A percentile compares a stretch with the other conserved stretches of the same genome.
phyloP scores from a whole-genome alignment of 345 rosid species.

The Brassica rapa region DNA sequence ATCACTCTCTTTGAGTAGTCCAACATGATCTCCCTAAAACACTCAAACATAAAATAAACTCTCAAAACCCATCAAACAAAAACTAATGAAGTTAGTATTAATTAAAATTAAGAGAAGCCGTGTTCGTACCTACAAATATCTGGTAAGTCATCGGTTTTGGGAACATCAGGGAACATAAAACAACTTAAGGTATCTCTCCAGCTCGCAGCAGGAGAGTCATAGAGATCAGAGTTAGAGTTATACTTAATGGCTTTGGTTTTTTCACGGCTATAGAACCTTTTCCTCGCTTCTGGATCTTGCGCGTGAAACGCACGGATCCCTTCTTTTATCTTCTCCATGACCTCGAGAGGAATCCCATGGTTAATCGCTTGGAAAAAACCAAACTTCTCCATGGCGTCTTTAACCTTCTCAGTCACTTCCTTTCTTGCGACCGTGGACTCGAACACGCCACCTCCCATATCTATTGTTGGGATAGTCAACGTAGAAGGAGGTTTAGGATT shows the following conservation, averaged over 20 bases:
- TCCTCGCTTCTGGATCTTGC: background rate
- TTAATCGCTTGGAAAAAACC: background rate
- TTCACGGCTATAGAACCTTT: background rate
- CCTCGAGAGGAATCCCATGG: background rate
- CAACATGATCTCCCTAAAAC: constrained; percentile 37
- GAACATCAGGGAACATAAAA: background rate
- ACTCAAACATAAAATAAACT: background rate
- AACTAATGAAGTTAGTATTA: too few species aligned
- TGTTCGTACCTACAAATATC: background rate
- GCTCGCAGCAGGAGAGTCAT: background rate
- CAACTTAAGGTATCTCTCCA: background rate
- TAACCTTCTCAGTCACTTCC: background rate
- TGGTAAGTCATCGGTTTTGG: background rate
- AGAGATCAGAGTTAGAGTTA: background rate
- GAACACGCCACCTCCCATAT: background rate
- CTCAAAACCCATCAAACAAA: too few species aligned
- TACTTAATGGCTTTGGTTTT: background rate
- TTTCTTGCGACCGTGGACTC: background rate
- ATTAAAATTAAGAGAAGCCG: background rate
- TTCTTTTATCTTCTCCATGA: background rate
- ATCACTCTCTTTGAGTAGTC: too few species aligned
- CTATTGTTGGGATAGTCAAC: background rate
- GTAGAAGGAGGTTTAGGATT: background rate
- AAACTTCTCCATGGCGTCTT: background rate
- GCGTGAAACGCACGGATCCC: background rate